phyloP scores from a whole-genome alignment of 2,329 filamentous ascomycete genomes.

The Rhytidhysteron rufulum region DNA sequence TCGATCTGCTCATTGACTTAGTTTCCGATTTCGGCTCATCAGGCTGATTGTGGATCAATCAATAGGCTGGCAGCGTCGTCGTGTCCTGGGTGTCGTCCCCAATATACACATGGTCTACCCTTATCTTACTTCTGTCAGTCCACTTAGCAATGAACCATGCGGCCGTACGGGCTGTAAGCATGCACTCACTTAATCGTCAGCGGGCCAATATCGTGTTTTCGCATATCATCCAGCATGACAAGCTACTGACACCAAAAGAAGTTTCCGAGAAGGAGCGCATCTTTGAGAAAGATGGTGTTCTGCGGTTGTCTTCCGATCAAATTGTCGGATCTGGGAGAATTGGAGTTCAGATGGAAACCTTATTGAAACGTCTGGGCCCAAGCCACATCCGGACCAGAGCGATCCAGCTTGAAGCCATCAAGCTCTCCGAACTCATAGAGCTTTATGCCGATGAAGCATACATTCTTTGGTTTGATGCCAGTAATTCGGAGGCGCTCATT shows the following conservation, averaged over 20 bases:
- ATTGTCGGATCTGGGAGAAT: slow-evolving; percentile 53
- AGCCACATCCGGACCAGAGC: slow-evolving; percentile 23
- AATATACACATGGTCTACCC: slow-evolving; percentile 67
- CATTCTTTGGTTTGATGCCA: slow-evolving; percentile 55
- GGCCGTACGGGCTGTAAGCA: slow-evolving; percentile 78
- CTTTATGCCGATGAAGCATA: slow-evolving; percentile 54
- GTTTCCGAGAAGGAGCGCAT: slow-evolving; percentile 58
- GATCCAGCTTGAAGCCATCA: slow-evolving; percentile 22
- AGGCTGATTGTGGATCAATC: slow-evolving; percentile 13
- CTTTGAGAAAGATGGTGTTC: slow-evolving; percentile 61
- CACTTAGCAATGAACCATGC: slow-evolving; percentile 84
- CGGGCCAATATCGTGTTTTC: slow-evolving; percentile 75
- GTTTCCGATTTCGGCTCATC: slow-evolving; percentile 4
- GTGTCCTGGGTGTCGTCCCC: slow-evolving; percentile 71
- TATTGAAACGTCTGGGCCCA: slow-evolving; percentile 26
- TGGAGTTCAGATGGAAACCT: slow-evolving; percentile 44
- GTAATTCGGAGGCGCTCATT: slow-evolving; percentile 49
- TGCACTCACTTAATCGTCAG: slow-evolving; percentile 82
- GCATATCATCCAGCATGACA: slow-evolving; percentile 34
- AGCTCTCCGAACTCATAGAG: slow-evolving; percentile 47
- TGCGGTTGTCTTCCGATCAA: slow-evolving; percentile 51
- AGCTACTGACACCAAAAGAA: slow-evolving; percentile 60
- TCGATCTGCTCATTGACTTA: slow-evolving; percentile 5
- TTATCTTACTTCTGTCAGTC: slow-evolving; percentile 67
- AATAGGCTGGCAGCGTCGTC: slow-evolving; percentile 68